A percentile compares a stretch with the other conserved stretches of the same genome.
Evolutionary conservation across 768 basidiomycete species (phyloP).

Genomic region (Macrocybe gigantea): DNA sequence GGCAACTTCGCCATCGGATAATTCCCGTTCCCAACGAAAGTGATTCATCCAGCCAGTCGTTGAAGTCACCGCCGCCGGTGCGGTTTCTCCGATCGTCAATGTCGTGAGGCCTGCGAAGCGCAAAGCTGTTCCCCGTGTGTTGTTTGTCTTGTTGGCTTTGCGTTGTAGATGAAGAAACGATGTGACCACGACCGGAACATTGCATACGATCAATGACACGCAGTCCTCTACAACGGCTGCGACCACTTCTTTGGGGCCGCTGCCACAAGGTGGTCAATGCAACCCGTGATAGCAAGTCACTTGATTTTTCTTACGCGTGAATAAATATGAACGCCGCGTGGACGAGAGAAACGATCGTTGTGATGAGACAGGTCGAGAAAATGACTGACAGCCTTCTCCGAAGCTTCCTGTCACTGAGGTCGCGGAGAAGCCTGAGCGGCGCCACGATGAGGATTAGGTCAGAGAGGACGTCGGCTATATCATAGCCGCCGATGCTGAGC

Average conservation of each 20-base stretch:
- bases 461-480: conserved; percentile 23
- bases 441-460: conserved; percentile 39
- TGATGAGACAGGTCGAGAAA: conserved; percentile 49
- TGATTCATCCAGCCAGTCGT: conserved; percentile 6
- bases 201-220: conserved; percentile 32
- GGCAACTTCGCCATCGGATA: background rate
- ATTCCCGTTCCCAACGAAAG: conserved; percentile 10
- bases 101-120: conserved; percentile 5
- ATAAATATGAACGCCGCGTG: conserved; percentile 37
- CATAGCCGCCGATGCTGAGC: background rate
- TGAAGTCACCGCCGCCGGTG: background rate
- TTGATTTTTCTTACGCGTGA: conserved; percentile 4
- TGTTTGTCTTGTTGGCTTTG: background rate
- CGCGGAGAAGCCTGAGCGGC: conserved; percentile 39
- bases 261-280: background rate
- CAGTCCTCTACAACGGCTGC: conserved; percentile 37
- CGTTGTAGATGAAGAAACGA: conserved; percentile 15
- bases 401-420: conserved; percentile 30
- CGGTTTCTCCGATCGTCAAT: background rate
- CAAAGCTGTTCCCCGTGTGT: background rate
- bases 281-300: too few species aligned
- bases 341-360: conserved; percentile 41
- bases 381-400: conserved; percentile 40
- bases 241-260: conserved; percentile 24
- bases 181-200: conserved; percentile 32